Conservation (phyloP, 2,329 filamentous ascomycete genomes). For the Diaporthe citriasiana region DNA sequence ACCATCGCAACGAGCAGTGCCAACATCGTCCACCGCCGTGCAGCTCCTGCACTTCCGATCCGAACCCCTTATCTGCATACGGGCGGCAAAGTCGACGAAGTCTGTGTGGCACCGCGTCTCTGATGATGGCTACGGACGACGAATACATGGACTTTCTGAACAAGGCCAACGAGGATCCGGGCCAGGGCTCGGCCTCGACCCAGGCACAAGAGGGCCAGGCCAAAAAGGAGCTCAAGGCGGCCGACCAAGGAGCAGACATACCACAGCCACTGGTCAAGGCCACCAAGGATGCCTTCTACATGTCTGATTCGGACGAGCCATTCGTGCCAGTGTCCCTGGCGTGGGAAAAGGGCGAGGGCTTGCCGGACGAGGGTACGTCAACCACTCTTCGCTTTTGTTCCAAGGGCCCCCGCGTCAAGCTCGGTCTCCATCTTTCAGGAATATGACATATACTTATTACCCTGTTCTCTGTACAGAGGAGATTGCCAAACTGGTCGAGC, state of each 20-base stretch:
- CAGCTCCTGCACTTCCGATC: constrained; percentile 1
- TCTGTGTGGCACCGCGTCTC: background rate
- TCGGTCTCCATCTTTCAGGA: background rate
- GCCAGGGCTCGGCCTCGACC: constrained; percentile 64
- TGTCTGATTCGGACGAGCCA: constrained; percentile 87
- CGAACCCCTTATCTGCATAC: constrained; percentile 33
- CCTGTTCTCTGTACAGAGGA: constrained; percentile 64
- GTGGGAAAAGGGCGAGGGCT: constrained; percentile 65
- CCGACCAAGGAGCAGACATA: constrained; percentile 68
- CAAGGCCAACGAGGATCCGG: constrained; percentile 86
- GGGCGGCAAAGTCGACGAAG: background rate
- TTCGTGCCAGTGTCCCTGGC: constrained; percentile 82
- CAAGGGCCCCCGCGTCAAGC: background rate
- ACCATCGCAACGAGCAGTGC: constrained; percentile 1
- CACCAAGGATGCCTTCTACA: constrained; percentile 74
- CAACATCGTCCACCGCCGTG: background rate
- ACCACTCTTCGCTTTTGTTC: constrained; percentile 42
- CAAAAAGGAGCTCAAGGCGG: constrained; percentile 62
- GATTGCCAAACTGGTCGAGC: constrained; percentile 77
- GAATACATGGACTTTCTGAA: constrained; percentile 88
- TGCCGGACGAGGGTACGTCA: constrained; percentile 74
- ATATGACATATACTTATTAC: constrained; percentile 12
- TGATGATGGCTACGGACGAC: constrained; percentile 79
- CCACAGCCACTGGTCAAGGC: constrained; percentile 69
- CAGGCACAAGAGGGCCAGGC: constrained; percentile 45